Base-by-base conservation (phyloP, 306 rosid genomes). In the Cercis canadensis region DNA sequence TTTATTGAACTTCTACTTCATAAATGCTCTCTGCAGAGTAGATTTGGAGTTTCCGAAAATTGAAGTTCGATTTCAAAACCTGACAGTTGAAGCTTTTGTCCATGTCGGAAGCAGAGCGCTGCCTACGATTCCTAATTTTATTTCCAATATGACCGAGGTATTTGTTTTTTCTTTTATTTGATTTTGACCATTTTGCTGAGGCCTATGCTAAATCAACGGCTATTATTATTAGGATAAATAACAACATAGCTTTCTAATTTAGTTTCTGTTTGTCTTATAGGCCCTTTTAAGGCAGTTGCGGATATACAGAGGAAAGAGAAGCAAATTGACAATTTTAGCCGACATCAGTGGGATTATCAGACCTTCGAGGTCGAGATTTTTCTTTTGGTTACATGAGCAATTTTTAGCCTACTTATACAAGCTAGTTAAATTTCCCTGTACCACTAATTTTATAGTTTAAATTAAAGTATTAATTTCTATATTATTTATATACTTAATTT, bases 31-130 rank as follows among this genome's bases (percentile, higher is more conserved):
- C 46, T 2, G 47, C 92, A 95, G 99, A 67, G 99, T 95, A 37
- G 80, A 78, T 72, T 78, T 95, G 82, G 80, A 76, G 62, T 91
- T 95, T 81, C 99, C 99, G 24, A 92, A 89, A 87, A 89, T 95
- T 58, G 92, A 95, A 81, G 97, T 95, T 82, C 86, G 99, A 69
- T 95, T 86, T 80, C 90, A 86, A 74, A 77, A 91, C 58, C 69
- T 95, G 75, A 85, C 82, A 0, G 91, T 95, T 4, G 96, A 95
- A 75, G 84, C 99, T 47, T 95, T 74, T 67, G 97, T 95, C 36
- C 97, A 86, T 51, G 85, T 95, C 0, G 99, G 99, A 78, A 95
- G 96, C 81, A 88, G 99, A 82, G 99, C 99, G 29, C 75, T 95
- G 49, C 99, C 99, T 8, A 95, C 99, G 0, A 95, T 95, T 87